A percentile compares a stretch with the other conserved stretches of the same genome.
Evolutionary conservation across 2,329 filamentous ascomycete genomes (phyloP).

Genomic region (Trichoderma sp.): DNA sequence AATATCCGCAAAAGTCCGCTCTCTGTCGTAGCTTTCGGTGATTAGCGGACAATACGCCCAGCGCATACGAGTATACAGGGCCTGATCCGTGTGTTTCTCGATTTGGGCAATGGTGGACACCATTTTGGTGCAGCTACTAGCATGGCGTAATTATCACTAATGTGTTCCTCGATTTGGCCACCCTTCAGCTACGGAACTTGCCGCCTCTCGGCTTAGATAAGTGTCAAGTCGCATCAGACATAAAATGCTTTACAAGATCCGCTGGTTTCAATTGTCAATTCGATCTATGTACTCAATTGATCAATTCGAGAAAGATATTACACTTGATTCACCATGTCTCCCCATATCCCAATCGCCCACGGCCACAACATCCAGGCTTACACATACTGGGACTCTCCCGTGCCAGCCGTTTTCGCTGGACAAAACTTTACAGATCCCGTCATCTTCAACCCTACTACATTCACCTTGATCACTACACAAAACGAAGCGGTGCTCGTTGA

Average conservation of each 20-base stretch:
- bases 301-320: background rate
- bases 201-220: background rate
- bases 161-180: background rate
- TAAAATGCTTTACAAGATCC: background rate
- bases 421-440: background rate
- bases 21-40: background rate
- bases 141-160: background rate
- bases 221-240: background rate
- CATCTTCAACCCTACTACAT: slow-evolving; percentile 2
- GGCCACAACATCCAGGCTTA: background rate
- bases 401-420: background rate
- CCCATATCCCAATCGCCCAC: background rate
- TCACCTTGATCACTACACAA: background rate
- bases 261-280: accelerated
- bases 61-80: background rate
- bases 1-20: background rate
- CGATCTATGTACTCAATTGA: background rate
- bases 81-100: background rate
- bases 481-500: background rate
- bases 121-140: background rate
- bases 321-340: background rate
- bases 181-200: background rate
- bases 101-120: background rate
- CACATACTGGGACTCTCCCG: slow-evolving; percentile 8
- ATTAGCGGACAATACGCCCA: background rate